Evolutionary conservation across 768 basidiomycete genomes (phyloP), one percentile per base, ranked within the genome.

Genomic region (Lyophyllum shimeji): DNA sequence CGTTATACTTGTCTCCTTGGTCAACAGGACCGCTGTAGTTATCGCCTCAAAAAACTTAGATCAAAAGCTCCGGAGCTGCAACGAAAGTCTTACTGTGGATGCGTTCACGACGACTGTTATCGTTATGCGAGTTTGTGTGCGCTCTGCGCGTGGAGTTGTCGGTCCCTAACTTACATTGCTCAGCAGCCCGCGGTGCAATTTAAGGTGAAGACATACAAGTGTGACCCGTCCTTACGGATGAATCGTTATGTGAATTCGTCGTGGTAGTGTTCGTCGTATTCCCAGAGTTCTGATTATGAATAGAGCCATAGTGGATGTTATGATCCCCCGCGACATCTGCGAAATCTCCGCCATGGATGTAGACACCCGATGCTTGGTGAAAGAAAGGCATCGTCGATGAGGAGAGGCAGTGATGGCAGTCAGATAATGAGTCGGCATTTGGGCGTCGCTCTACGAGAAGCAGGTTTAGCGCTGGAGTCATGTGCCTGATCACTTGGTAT

Each of bases 301-400:
- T 25, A 46, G 42, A 29, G 33, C 33, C 3, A 39, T 51, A 24
- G 37, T 39, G 39, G 1, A n/a, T 47, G 23, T 23, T 53, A 21
- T 39, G 7, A 47, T 40, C 27, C 6, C 52, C 44, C 18, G 2
- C 7, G 15, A 53, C 27, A 25, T 53, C 52, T 18, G 1, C n/a
- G 45, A 53, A 53, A 17, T 53, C 45, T 6, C 45, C 29, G 33
- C 15, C 33, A 20, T 25, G 23, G 8, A 46, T 53, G n/a, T 46
- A 8, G 33, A 53, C 31, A 8, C 20, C 20, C 15, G 3, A 4
- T 3, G 52, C 29, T 34, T 17, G 21, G 12, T 25, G 4, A 13
- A 40, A 46, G 44, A 53, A 53, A 3, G 52, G 52, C 52, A 42
- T 54, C n/a, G 25, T 31, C 15, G 23, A 17, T 9, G 46, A 17